A percentile compares a stretch with the other conserved stretches of the same genome.
phyloP scores from a whole-genome alignment of 2,329 filamentous ascomycete species.

The Macrophomina phaseolina region DNA sequence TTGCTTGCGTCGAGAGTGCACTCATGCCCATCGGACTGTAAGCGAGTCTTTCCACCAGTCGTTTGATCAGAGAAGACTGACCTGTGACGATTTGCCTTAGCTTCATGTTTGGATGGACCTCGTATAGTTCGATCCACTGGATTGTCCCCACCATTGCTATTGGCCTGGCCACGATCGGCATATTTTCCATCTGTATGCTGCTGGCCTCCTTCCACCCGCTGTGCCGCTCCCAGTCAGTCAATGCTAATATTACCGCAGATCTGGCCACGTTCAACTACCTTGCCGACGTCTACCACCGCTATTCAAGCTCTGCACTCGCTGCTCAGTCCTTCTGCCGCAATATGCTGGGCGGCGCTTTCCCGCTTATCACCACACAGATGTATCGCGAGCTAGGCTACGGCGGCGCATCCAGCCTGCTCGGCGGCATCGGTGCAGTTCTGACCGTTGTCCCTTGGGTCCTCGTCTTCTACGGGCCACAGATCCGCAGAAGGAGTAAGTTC shows the following conservation, averaged over 20 bases:
- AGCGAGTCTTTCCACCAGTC: too few relatives aligned
- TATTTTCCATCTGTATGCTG: slow-evolving; percentile 74
- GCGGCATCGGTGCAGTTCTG: slow-evolving; percentile 69
- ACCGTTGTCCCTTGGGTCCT: slow-evolving; percentile 88
- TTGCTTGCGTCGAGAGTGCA: slow-evolving; percentile 75
- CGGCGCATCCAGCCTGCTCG: slow-evolving; percentile 75
- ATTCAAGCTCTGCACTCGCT: slow-evolving; percentile 83
- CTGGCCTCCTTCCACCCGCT: not conserved
- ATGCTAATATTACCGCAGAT: slow-evolving; percentile 28
- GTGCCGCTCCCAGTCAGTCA: slow-evolving; percentile 9
- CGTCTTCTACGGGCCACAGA: slow-evolving; percentile 76
- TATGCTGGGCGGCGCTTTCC: slow-evolving; percentile 79
- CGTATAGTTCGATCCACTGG: slow-evolving; percentile 69
- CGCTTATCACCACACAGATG: slow-evolving; percentile 74
- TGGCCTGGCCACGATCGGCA: slow-evolving; percentile 79
- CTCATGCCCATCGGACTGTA: slow-evolving; percentile 76
- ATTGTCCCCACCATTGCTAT: slow-evolving; percentile 74
- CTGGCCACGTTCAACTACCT: slow-evolving; percentile 92
- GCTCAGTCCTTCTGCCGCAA: slow-evolving; percentile 89
- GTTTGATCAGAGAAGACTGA: too few relatives aligned
- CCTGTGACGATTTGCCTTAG: too few relatives aligned
- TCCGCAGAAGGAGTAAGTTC: slow-evolving; percentile 77
- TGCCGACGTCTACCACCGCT: slow-evolving; percentile 84
- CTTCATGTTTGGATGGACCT: slow-evolving; percentile 80
- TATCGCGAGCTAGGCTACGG: slow-evolving; percentile 74